Percentiles rank a stretch among this genome's conserved stretches.
These are phyloP conservation scores for Dysphania ambrosioides DNA, from an alignment of 148 eudicot species.

Conservation along the genomic window DNA sequence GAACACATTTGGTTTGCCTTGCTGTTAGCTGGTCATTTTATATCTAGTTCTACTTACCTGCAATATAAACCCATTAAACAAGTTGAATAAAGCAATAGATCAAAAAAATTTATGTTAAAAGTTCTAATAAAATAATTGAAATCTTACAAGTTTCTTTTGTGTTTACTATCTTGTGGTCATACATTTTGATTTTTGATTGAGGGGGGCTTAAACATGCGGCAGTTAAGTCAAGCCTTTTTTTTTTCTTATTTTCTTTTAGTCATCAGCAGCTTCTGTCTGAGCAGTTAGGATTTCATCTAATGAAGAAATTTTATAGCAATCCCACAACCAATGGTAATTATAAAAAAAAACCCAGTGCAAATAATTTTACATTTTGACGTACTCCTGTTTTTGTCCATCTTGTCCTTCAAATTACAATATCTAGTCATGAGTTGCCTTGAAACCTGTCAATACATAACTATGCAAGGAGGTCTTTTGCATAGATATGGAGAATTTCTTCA, in stretches of 20 bases:
- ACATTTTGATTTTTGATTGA: too few relatives aligned
- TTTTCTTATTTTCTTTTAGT: too few relatives aligned
- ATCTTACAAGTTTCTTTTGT: too few relatives aligned
- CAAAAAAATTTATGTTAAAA: not conserved
- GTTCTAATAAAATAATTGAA: too few relatives aligned
- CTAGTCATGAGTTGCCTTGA: not conserved
- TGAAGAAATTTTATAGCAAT: not conserved
- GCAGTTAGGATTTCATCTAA: not conserved
- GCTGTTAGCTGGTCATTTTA: not conserved
- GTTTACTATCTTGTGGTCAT: too few relatives aligned
- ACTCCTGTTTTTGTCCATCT: not conserved
- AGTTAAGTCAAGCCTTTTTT: not conserved
- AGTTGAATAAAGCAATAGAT: too few relatives aligned
- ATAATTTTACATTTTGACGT: not conserved
- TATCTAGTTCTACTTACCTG: not conserved
- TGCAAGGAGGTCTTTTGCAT: not conserved
- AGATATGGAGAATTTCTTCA: too few relatives aligned
- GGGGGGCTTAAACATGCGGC: too few relatives aligned
- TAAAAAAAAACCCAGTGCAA: not conserved
- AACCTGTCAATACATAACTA: not conserved
- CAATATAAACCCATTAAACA: not conserved
- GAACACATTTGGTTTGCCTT: not conserved
- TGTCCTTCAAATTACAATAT: not conserved
- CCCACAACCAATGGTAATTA: not conserved
- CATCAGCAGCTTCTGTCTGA: not conserved